These are phyloP conservation scores for Penicillium crustosum DNA, from an alignment of 2,329 filamentous ascomycete species.

Conservation along the genomic window DNA sequence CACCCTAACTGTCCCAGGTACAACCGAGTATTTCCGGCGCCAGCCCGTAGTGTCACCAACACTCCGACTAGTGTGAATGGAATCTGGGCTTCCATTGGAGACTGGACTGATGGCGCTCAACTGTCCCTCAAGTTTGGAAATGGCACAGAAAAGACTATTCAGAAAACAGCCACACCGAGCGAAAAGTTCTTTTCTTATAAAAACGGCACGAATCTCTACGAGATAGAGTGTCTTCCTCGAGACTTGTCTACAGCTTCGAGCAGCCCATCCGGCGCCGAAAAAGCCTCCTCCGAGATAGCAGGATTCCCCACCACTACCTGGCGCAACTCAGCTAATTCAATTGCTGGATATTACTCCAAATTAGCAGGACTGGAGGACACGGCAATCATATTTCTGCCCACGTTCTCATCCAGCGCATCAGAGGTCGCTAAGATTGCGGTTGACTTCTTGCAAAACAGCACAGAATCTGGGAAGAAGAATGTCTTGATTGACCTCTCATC, in stretches of 20 bases:
- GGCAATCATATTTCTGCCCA: constrained; percentile 44
- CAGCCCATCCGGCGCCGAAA: constrained; percentile 16
- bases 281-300: constrained; percentile 20
- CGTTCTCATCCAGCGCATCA: constrained; percentile 24
- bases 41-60: constrained; percentile 23
- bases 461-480: constrained; percentile 53
- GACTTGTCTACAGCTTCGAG: constrained; percentile 11
- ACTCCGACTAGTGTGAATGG: constrained; percentile 17
- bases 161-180: constrained; percentile 19
- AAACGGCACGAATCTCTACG: constrained; percentile 22
- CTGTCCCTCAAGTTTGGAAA: constrained; percentile 22
- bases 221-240: constrained; percentile 22
- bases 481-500: constrained; percentile 63
- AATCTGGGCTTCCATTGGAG: constrained; percentile 20
- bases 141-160: constrained; percentile 18
- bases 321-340: constrained; percentile 26
- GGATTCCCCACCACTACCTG: constrained; percentile 24
- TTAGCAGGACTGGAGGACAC: constrained; percentile 44
- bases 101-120: constrained; percentile 23
- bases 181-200: constrained; percentile 23
- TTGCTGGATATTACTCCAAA: constrained; percentile 50
- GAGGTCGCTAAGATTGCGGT: constrained; percentile 22
- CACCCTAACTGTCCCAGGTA: constrained; percentile 18
- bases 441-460: constrained; percentile 30
- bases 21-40: constrained; percentile 25